phyloP scores from a whole-genome alignment of 768 basidiomycete species.

The Lactarius sanguifluus region DNA sequence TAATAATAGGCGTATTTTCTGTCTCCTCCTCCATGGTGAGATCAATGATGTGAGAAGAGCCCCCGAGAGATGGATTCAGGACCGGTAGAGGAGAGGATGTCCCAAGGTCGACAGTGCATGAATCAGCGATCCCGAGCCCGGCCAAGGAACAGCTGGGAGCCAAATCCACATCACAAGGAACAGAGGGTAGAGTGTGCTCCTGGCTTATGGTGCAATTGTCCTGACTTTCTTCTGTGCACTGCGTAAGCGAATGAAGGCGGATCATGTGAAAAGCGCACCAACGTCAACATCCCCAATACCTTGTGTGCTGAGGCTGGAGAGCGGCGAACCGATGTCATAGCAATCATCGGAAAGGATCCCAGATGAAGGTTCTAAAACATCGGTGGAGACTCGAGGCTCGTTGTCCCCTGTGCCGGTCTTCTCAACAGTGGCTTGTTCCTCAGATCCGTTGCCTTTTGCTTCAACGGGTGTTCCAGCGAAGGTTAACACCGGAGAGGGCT shows the following conservation, averaged over 20 bases:
- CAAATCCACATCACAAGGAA: conserved; percentile 7
- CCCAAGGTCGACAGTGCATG: not conserved
- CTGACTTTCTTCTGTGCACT: conserved; percentile 6
- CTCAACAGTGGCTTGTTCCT: not conserved
- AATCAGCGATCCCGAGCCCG: not conserved
- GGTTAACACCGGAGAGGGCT: not conserved
- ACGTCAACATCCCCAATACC: not conserved
- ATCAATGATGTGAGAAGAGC: conserved; percentile 20
- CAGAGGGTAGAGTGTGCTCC: conserved; percentile 1
- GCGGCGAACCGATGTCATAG: not conserved
- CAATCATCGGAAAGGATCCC: not conserved
- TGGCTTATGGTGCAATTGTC: not conserved
- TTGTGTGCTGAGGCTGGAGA: not conserved
- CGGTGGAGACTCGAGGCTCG: not conserved
- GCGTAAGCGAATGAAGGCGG: conserved; percentile 2
- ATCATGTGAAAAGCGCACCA: conserved; percentile 11
- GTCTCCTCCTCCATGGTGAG: conserved; percentile 25
- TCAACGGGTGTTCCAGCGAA: not conserved
- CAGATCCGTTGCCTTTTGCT: not conserved
- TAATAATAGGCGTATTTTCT: conserved; percentile 15
- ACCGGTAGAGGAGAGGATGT: not conserved
- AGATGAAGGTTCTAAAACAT: not conserved
- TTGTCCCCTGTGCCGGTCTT: not conserved
- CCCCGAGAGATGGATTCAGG: conserved; percentile 5
- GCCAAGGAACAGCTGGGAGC: not conserved